Base-by-base conservation (phyloP, 1,139 yeast genomes). In the Tardiomyces blankii region DNA sequence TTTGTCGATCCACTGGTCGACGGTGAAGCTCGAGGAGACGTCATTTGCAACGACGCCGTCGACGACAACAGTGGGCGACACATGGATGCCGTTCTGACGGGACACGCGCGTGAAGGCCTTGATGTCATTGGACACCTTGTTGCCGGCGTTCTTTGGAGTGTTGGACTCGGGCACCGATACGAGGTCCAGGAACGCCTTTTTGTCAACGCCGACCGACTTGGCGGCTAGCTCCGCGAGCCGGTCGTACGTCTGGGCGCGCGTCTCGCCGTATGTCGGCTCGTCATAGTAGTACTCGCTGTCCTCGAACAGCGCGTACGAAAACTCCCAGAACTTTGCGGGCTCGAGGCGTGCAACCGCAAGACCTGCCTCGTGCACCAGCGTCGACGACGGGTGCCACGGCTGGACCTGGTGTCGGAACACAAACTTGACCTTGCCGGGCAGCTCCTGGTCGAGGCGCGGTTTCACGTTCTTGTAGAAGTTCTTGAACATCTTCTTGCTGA, bases 341-440 rank as follows among this genome's bases (percentile, higher is more conserved):
- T 73, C 72, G 43, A 80, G 62, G 48, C 70, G 68, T 11, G 84
- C 82, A 30, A 82, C 80, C 0, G 81, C 91, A 41, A 87, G 63
- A 0, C 83, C 74, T 41, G 85, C 83, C 57, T 87, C 96, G 58
- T 82, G 80, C 42, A 80, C 69, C 42, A 77, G 66, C 9, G 75
- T 73, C 1, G 89, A 80, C 46, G 77, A 74, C 30, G 91, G 80
- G 60, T 86, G 95, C 95, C 95, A 86, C 53, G 93, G 91, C 63
- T 86, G 95, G 38, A 82, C 70, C 33, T 81, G 87, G 54, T 83
- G 80, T 51, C 81, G 73, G 59, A 61, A 62, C 40, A 63, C 59
- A 50, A 60, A 62, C 55, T 78, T 78, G 56, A 80, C 77, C 51
- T 71, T 62, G 45, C 70, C 72, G 0, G 80, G 77, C 50, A 72